Evolutionary conservation across 768 basidiomycete genomes (phyloP).

Genomic region (Pleurotus giganteus): DNA sequence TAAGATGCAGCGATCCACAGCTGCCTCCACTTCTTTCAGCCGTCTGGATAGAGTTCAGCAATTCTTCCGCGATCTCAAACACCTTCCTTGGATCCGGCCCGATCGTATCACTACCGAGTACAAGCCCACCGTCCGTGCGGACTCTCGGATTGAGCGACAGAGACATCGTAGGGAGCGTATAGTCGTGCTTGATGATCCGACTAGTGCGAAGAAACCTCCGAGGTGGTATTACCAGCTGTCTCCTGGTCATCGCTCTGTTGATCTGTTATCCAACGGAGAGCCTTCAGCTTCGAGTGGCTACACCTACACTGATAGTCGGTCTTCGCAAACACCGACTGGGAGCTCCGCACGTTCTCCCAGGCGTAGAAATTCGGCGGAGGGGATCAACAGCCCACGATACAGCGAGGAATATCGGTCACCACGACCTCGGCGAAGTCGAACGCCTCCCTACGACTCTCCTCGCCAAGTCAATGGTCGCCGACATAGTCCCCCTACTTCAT

Average conservation of each 20-base stretch:
- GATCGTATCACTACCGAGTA: slow-evolving; percentile 3
- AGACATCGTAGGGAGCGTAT: background rate
- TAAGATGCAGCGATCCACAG: background rate
- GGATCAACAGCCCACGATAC: background rate
- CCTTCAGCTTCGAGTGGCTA: background rate
- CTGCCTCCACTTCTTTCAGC: background rate
- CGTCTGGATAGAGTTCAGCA: background rate
- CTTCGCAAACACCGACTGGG: background rate
- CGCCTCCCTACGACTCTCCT: background rate
- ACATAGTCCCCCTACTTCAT: background rate
- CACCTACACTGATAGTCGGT: background rate
- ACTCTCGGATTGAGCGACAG: background rate
- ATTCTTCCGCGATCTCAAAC: background rate
- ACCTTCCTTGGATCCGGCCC: background rate
- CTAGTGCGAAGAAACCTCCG: background rate
- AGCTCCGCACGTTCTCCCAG: background rate
- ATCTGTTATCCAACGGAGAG: background rate
- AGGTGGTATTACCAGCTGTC: slow-evolving; percentile 3
- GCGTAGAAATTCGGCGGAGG: background rate
- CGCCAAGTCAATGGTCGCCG: background rate
- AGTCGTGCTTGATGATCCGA: background rate
- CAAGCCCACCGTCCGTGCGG: background rate
- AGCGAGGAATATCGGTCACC: background rate
- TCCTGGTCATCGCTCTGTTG: background rate
- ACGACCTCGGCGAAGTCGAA: background rate